phyloP scores from a whole-genome alignment of 306 rosid genomes.

The Cajanus cajan region DNA sequence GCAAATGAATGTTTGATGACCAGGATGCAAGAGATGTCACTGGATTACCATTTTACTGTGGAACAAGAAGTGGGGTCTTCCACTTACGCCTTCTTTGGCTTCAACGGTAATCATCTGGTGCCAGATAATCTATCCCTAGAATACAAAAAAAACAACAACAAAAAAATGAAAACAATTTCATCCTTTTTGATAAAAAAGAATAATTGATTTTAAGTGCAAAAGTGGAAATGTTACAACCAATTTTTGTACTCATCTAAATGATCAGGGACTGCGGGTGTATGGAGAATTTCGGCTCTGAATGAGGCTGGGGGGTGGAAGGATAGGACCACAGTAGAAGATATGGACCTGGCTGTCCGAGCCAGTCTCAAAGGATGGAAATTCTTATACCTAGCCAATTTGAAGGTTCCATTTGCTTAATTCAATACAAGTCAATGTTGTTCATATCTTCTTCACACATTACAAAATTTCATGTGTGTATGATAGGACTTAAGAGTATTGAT shows the following conservation, averaged over 20 bases:
- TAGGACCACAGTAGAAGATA: constrained; percentile 61
- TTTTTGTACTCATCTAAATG: not conserved
- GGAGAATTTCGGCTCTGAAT: constrained; percentile 81
- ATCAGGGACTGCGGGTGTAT: constrained; percentile 89
- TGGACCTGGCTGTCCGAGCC: constrained; percentile 90
- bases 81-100: constrained; percentile 81
- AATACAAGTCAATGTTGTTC: not conserved
- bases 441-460: not conserved
- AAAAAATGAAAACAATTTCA: not conserved
- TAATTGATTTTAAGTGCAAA: not conserved
- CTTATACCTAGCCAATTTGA: constrained; percentile 57
- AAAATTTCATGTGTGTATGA: not conserved
- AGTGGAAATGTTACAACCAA: not conserved
- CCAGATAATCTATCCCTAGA: not conserved
- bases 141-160: not conserved
- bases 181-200: not conserved
- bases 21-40: constrained; percentile 54
- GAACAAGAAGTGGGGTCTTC: constrained; percentile 94
- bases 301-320: constrained; percentile 98
- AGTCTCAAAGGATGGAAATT: constrained; percentile 96
- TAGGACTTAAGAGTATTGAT: not conserved
- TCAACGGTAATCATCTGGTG: constrained; percentile 54
- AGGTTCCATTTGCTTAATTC: constrained; percentile 41
- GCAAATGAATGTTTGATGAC: constrained; percentile 85
- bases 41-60: constrained; percentile 33